phyloP scores from a whole-genome alignment of 2,329 filamentous ascomycete species.

The Ophiostoma piceae region DNA sequence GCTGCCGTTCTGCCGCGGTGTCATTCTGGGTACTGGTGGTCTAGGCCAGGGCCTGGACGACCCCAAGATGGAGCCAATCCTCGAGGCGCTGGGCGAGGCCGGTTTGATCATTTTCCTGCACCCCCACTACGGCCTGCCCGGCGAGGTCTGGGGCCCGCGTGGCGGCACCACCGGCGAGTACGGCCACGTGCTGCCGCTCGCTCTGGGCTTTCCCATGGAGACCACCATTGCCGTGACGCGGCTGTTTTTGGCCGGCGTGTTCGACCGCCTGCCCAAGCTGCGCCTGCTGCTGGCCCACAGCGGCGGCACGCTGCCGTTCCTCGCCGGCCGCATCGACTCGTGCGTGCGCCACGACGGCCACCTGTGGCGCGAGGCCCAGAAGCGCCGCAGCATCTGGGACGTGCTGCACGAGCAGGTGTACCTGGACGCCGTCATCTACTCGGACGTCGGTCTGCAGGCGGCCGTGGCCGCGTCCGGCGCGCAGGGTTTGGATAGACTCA shows the following conservation, averaged over 20 bases:
- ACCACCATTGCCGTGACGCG: slow-evolving; percentile 84
- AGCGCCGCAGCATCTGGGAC: slow-evolving; percentile 51
- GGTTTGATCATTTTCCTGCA: slow-evolving; percentile 73
- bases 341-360: slow-evolving; percentile 79
- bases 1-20: slow-evolving; percentile 68
- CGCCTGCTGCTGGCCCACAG: slow-evolving; percentile 79
- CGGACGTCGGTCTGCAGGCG: slow-evolving; percentile 64
- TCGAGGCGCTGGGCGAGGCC: slow-evolving; percentile 60
- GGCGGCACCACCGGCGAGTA: slow-evolving; percentile 53
- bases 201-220: slow-evolving; percentile 84
- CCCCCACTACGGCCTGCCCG: slow-evolving; percentile 84
- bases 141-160: slow-evolving; percentile 70
- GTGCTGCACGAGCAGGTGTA: slow-evolving; percentile 68
- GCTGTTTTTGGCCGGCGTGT: slow-evolving; percentile 83
- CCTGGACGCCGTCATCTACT: slow-evolving; percentile 82
- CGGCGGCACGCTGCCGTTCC: slow-evolving; percentile 80
- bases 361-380: slow-evolving; percentile 58
- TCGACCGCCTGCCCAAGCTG: slow-evolving; percentile 66
- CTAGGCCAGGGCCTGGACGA: slow-evolving; percentile 79
- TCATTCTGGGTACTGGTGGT: slow-evolving; percentile 82
- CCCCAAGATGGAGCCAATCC: slow-evolving; percentile 63
- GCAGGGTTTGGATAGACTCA: slow-evolving; percentile 62
- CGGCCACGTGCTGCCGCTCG: slow-evolving; percentile 80
- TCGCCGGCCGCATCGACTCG: slow-evolving; percentile 82
- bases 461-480: slow-evolving; percentile 59